Conservation (phyloP, 2,329 filamentous ascomycete species). For the Diplodia mutila region DNA sequence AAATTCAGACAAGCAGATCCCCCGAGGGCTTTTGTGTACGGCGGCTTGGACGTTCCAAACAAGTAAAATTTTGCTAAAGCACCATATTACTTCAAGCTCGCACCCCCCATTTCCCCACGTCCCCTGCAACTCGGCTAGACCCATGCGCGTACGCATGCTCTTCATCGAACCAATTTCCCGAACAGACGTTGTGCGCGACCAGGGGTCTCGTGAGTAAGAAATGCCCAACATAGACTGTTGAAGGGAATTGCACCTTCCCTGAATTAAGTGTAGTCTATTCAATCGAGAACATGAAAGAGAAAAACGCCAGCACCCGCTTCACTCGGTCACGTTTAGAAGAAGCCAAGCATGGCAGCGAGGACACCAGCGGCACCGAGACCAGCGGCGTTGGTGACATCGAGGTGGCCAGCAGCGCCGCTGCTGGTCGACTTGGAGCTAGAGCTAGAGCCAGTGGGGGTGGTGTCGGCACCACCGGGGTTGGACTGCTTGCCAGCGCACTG, state of each 20-base stretch:
- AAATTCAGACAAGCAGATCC: conserved; percentile 8
- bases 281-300: conserved; percentile 32
- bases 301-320: conserved; percentile 41
- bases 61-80: conserved; percentile 24
- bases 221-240: conserved; percentile 21
- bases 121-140: conserved; percentile 1
- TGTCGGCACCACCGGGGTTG: conserved; percentile 43
- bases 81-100: conserved; percentile 23
- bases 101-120: conserved; percentile 15
- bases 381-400: conserved; percentile 45
- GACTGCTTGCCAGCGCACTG: conserved; percentile 46
- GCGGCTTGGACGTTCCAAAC: conserved; percentile 15
- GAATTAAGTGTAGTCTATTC: conserved; percentile 43
- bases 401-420: conserved; percentile 44
- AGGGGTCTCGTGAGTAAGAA: conserved; percentile 11
- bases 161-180: conserved; percentile 8
- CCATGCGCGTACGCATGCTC: conserved; percentile 19
- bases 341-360: conserved; percentile 51
- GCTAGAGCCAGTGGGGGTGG: conserved; percentile 37
- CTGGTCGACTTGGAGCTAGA: conserved; percentile 29
- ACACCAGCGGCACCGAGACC: conserved; percentile 52
- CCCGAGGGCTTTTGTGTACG: conserved; percentile 20
- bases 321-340: conserved; percentile 45
- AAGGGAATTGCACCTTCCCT: conserved; percentile 7
- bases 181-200: conserved; percentile 10